These are phyloP conservation scores for Mucor sp. DNA, from an alignment of 371 early-diverging fungal genomes.

Conservation along the genomic window DNA sequence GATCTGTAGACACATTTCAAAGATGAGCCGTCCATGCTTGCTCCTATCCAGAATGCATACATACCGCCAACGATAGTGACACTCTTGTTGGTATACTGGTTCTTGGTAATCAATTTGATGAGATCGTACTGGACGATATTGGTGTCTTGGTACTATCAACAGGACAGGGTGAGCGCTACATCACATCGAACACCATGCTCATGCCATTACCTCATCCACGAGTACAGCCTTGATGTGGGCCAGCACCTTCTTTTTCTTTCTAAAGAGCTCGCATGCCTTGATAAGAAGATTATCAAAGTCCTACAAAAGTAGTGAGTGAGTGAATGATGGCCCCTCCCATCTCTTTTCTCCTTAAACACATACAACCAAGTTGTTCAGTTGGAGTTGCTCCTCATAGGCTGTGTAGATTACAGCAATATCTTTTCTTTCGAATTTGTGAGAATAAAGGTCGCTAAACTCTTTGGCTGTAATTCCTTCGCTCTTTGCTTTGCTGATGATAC, in stretches of 20 bases:
- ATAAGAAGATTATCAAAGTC: conserved; percentile 66
- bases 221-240: conserved; percentile 43
- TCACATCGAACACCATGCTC: background rate
- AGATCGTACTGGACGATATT: conserved; percentile 61
- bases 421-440: background rate
- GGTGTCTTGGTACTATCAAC: conserved; percentile 64
- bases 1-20: conserved; percentile 24
- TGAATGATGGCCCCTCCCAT: no score
- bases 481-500: conserved; percentile 34
- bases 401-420: conserved; percentile 32
- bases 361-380: conserved; percentile 36
- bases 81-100: conserved; percentile 27
- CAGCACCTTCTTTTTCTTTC: conserved; percentile 16
- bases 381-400: conserved; percentile 42
- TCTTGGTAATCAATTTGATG: conserved; percentile 33
- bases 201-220: conserved; percentile 54
- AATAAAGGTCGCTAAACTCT: conserved; percentile 11
- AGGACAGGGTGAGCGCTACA: background rate
- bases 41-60: background rate
- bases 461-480: conserved; percentile 23
- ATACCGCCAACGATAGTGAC: conserved; percentile 66
- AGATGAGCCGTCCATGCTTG: background rate
- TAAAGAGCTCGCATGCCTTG: conserved; percentile 37
- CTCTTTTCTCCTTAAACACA: background rate
- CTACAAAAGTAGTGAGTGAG: conserved; percentile 21